A percentile compares a stretch with the other conserved stretches of the same genome.
phyloP scores from a whole-genome alignment of 2,329 filamentous ascomycete species.

The Oidium heveae region DNA sequence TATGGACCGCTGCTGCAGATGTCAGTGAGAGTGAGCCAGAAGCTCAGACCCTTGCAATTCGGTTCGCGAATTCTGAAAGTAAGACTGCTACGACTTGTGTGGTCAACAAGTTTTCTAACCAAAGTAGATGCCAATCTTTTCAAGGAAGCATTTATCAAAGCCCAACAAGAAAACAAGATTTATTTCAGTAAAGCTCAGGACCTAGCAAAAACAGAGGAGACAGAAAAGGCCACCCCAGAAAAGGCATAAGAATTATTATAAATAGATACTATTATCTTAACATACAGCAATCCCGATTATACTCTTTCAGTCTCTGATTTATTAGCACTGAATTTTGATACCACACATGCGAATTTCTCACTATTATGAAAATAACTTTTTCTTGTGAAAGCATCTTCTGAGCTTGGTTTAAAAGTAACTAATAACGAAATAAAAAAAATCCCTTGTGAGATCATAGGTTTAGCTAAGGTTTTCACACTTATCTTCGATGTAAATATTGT shows the following conservation, averaged over 20 bases:
- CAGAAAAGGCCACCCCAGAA: neutral
- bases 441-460: no score
- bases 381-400: no score
- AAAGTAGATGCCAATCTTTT: conserved; percentile 70
- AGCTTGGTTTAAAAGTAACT: no score
- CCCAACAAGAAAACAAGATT: conserved; percentile 84
- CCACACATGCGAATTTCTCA: no score
- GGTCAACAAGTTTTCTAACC: neutral
- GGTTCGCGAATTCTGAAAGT: conserved; percentile 96
- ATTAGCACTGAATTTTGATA: no score
- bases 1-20: conserved; percentile 95
- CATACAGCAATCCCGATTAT: no score
- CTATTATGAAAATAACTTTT: no score
- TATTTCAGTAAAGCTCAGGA: conserved; percentile 33
- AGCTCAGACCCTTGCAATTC: conserved; percentile 84
- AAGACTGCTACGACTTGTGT: conserved; percentile 17
- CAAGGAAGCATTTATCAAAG: conserved; percentile 94
- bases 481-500: no score
- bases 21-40: conserved; percentile 96
- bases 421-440: no score
- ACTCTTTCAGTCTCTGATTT: no score
- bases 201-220: neutral
- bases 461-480: no score
- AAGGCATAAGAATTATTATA: neutral
- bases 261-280: no score